These are phyloP conservation scores for Magnolia changhungtana DNA, from an alignment of 164 flowering plant genomes.

Conservation along the genomic window DNA sequence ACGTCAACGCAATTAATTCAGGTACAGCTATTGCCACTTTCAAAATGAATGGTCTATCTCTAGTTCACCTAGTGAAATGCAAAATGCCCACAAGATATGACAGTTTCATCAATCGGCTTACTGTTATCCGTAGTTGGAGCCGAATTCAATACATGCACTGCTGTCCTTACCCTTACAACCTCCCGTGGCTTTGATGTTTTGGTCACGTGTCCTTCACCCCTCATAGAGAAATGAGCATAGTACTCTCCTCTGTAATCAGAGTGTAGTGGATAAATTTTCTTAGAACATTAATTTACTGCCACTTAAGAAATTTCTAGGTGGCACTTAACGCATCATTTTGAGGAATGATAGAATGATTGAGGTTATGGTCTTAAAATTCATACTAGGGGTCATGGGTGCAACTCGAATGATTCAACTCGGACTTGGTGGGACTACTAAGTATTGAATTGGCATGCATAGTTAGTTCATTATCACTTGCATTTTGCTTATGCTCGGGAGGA, in stretches of 20 bases:
- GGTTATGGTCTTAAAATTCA: too few relatives aligned
- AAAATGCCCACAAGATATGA: not conserved
- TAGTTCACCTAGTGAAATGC: not conserved
- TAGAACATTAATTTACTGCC: not conserved
- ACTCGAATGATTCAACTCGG: not conserved
- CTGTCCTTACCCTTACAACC: not conserved
- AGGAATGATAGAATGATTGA: too few relatives aligned
- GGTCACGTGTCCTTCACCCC: too few relatives aligned
- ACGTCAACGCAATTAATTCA: conserved; percentile 28
- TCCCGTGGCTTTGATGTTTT: not conserved
- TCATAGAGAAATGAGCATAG: too few relatives aligned
- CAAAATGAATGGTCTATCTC: not conserved
- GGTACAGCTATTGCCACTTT: conserved; percentile 22
- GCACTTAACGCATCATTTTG: not conserved
- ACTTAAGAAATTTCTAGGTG: not conserved
- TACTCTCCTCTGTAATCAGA: not conserved
- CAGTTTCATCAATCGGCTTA: not conserved
- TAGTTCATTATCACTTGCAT: too few relatives aligned
- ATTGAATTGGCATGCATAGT: too few relatives aligned
- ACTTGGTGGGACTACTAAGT: not conserved
- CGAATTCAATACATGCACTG: not conserved
- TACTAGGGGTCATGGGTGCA: not conserved
- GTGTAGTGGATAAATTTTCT: not conserved
- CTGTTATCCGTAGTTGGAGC: not conserved
- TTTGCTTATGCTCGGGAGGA: too few relatives aligned